A percentile compares a stretch with the other conserved stretches of the same genome.
phyloP scores from a whole-genome alignment of 2,329 filamentous ascomycete species.

The Trichoderma breve region DNA sequence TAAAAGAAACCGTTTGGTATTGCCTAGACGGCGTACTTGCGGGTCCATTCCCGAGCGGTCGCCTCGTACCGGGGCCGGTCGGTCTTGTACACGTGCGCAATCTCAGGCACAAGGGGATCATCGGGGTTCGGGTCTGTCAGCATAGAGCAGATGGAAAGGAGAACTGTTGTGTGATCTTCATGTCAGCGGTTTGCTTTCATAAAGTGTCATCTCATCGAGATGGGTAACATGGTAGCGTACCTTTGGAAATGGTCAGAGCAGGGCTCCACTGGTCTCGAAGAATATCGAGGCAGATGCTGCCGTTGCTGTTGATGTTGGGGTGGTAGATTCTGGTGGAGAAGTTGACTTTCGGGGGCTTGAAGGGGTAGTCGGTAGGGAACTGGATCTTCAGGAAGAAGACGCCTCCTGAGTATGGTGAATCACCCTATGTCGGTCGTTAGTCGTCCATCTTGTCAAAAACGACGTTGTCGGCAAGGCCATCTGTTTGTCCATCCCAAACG shows the following conservation, averaged over 20 bases:
- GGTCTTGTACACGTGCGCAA: conserved; percentile 99
- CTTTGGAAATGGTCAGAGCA: conserved; percentile 97
- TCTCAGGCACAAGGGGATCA: conserved; percentile 97
- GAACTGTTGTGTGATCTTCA: conserved; percentile 55
- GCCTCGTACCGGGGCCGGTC: conserved; percentile 94
- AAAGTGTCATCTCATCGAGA: neutral
- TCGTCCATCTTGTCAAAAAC: conserved; percentile 9
- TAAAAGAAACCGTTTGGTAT: conserved; percentile 22
- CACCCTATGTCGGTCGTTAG: conserved; percentile 59
- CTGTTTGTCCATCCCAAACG: neutral
- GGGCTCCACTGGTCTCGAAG: conserved; percentile 99
- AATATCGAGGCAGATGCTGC: conserved; percentile 98
- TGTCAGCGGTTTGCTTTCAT: conserved; percentile 14
- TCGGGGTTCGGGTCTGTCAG: conserved; percentile 99
- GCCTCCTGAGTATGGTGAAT: conserved; percentile 96
- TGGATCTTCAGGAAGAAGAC: conserved; percentile 99
- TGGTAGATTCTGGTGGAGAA: conserved; percentile 99
- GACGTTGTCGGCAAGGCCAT: neutral
- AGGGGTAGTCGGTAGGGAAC: conserved; percentile 99
- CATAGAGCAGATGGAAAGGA: conserved; percentile 99
- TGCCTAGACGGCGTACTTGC: conserved; percentile 91
- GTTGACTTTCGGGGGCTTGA: conserved; percentile 99
- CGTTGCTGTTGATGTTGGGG: conserved; percentile 99
- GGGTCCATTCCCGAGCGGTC: conserved; percentile 95
- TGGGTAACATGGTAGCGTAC: conserved; percentile 46